Base-by-base conservation (phyloP, 352 stramenopile genomes). In the Phytophthora ramorum region DNA sequence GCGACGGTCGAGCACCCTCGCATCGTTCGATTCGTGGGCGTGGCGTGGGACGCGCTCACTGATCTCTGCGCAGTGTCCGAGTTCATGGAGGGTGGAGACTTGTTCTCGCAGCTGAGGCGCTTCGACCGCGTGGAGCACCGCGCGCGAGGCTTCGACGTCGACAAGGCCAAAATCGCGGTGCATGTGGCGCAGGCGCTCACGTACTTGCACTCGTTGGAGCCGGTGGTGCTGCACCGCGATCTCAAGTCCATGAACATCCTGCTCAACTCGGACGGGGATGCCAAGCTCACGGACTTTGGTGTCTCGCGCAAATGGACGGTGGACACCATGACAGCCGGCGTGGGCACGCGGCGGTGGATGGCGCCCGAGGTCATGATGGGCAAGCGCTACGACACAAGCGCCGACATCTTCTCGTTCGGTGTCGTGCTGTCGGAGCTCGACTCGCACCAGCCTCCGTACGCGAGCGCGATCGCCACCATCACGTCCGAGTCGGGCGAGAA, bases 161-260 rank as follows among this genome's bases (percentile, higher is more conserved):
- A 76, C 41, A 89, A 89, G 57, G 52, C 49, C 24, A 73, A 68
- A 35, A 79, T 87, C n/a, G 69, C 76, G 4, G 8, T 76, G 26
- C 63, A 83, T 45, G 66, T 89, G 13, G 70, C 71, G 3, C 71
- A 82, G 38, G 76, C 66, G 9, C 32, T 90, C 28, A 75, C 67
- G 30, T 90, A 90, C 54, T 43, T 90, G 58, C 81, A 90, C 63
- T 75, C 66, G 0, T 64, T 90, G 0, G 59, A 83, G 4, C 72
- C 74, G 0, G 46, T 67, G 8, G 49, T 86, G 0, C 32, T 90
- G 22, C 78, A 87, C 22, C 76, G 79, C 43, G 76, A 90, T 38
- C 63, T 90, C 45, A 90, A 89, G 56, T 89, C 81, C 1, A 80
- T 76, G 59, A 90, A 89, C 54, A 74, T 90, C 24, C 55, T 90